Base-by-base conservation (phyloP, 352 stramenopile species). In the Blastocystis sp. region DNA sequence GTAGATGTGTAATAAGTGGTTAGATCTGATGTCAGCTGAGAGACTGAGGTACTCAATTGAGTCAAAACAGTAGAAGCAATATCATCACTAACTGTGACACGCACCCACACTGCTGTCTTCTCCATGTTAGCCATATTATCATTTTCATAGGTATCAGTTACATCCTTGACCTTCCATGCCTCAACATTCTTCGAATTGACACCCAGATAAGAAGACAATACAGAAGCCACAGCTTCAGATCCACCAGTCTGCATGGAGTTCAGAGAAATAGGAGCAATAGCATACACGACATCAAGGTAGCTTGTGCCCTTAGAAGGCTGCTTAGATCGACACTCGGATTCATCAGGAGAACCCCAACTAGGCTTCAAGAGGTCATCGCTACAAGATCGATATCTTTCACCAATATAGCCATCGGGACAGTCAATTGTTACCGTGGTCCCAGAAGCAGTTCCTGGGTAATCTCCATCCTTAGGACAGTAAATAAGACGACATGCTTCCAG, bases 211-310 rank as follows among this genome's bases (percentile, higher is more conserved):
- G 40, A 62, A 7, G 62, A 13, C 19, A 89, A 17, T 4, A 89
- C n/a, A 15, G n/a, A 48, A 33, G 24, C 35, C 1, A 62, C 22
- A 27, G 58, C 33, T 15, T 24, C 13, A 27, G 27, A 15, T 11
- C 27, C 48, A 0, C 19, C 42, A 17, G 4, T 13, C 48, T 66
- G 27, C 19, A 84, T 66, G 11, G 30, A 33, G 15, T 22, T 22
- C 24, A 56, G 27, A 27, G 44, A 35, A 5, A 84, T 24, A 30
- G 51, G 56, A 35, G 73, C 17, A 37, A 84, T 33, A n/a, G 42
- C 73, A 57, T 84, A 84, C n/a, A 68, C 73, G 5, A 37, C 30
- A 30, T 89, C 78, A n/a, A 89, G 60, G 33, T 89, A 89, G 22
- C 53, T 51, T 22, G 24, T 89, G 22, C 53, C 78, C 73, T 84